Evolutionary conservation across 495 filamentous ascomycete genomes (phyloP), one percentile per base, ranked within the genome.

Genomic region (Hypoxylon rickii): DNA sequence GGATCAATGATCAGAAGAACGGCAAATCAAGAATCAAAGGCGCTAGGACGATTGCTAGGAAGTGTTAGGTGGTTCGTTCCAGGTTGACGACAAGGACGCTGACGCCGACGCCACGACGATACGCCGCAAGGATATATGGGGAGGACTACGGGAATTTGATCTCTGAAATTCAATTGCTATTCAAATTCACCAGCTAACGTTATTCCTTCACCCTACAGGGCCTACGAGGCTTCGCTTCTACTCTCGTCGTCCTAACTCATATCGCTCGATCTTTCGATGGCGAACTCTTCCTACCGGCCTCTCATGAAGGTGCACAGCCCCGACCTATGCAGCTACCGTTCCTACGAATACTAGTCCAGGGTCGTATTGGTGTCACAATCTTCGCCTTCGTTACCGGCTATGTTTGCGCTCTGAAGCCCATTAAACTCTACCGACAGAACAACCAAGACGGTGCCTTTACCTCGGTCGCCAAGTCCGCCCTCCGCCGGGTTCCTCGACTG

Each of bases 311-410:
- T 24, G 64, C 67, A 2, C 44, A 72, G 0, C 78, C 83, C 7
- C 78, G 77, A 22, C 51, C 84, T 8, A 71, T 87, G 13, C 84
- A 88, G 64, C 73, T 75, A 51, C 84, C 84, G 7, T 72, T 85
- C 40, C 58, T 87, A 8, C 83, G 85, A 29, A 79, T 87, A 38
- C 76, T 83, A 36, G 78, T 80, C 67, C 85, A 87, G 66, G 85
- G 83, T 37, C 79, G 81, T 44, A 75, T 86, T 21, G 84, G 85
- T 42, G 83, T 88, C 15, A 79, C 83, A 22, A 83, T 86, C 45
- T 88, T 88, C 73, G 76, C 80, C 42, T 79, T 88, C 52, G 75
- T 88, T 33, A 85, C 85, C 13, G 85, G 84, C 42, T 88, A 86
- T 57, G 84, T 88, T 18, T 86, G 83, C 64, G 82, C 84, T 5